These are phyloP conservation scores for Phlegmacium glaucopus DNA, from an alignment of 768 basidiomycete genomes.

Conservation along the genomic window DNA sequence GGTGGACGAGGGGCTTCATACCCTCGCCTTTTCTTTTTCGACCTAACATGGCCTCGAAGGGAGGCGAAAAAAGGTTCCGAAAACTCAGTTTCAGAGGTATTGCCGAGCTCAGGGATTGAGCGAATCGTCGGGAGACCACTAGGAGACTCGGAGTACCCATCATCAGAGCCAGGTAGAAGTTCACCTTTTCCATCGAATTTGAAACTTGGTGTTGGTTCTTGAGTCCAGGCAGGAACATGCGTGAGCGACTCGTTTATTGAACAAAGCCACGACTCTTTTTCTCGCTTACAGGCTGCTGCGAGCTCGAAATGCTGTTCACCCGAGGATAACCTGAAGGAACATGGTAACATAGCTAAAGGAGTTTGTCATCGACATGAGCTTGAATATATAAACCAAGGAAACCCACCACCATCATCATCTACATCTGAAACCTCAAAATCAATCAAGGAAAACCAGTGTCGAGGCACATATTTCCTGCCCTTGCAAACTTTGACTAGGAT, in stretches of 20 bases:
- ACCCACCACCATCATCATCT: slow-evolving; percentile 72
- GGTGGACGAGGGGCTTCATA: slow-evolving; percentile 25
- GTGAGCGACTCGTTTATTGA: slow-evolving; percentile 55
- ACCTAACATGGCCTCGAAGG: slow-evolving; percentile 26
- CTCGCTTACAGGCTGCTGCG: slow-evolving; percentile 77
- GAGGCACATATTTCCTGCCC: slow-evolving; percentile 77
- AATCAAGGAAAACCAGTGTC: slow-evolving; percentile 81
- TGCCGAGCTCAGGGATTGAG: slow-evolving; percentile 49
- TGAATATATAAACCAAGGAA: not conserved
- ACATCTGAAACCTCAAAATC: slow-evolving; percentile 70
- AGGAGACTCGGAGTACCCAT: slow-evolving; percentile 37
- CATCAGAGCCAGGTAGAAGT: slow-evolving; percentile 33
- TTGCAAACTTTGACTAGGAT: slow-evolving; percentile 85
- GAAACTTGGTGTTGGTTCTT: slow-evolving; percentile 65
- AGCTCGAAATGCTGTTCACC: slow-evolving; percentile 79
- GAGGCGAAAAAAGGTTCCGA: slow-evolving; percentile 35
- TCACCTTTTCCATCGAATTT: slow-evolving; percentile 43
- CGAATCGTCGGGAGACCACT: slow-evolving; percentile 50
- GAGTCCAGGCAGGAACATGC: slow-evolving; percentile 45
- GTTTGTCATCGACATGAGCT: not conserved
- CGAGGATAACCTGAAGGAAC: slow-evolving; percentile 71
- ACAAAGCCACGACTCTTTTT: slow-evolving; percentile 85
- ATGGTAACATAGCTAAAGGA: slow-evolving; percentile 68
- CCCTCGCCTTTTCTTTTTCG: slow-evolving; percentile 23
- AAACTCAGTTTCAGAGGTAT: slow-evolving; percentile 28